Evolutionary conservation across 2,329 filamentous ascomycete genomes (phyloP).

Genomic region (Penicillium sp.): DNA sequence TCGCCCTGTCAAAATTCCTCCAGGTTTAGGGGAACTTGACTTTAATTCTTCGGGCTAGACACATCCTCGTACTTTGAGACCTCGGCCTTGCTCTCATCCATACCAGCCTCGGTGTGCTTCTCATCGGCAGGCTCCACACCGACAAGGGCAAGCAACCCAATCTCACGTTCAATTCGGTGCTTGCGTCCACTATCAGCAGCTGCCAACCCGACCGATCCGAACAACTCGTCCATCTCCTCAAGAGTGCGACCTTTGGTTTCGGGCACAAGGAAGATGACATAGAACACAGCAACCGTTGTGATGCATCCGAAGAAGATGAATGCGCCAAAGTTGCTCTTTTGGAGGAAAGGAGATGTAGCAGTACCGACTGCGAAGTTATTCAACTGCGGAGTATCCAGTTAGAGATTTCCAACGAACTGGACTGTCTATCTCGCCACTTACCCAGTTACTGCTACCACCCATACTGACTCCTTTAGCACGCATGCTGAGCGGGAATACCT

Average conservation of each 20-base stretch:
- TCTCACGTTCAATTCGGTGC: conserved; percentile 29
- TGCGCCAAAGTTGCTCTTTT: conserved; percentile 63
- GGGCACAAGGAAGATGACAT: conserved; percentile 31
- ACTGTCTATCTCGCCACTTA: conserved; percentile 11
- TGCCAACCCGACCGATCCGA: conserved; percentile 33
- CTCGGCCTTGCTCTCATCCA: conserved; percentile 5
- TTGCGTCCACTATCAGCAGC: conserved; percentile 28
- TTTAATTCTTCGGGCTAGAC: not conserved
- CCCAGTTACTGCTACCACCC: conserved; percentile 36
- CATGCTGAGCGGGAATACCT: conserved; percentile 70
- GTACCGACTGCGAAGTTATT: conserved; percentile 64
- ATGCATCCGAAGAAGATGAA: conserved; percentile 67
- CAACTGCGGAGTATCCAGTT: conserved; percentile 41
- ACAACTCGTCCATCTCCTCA: conserved; percentile 41
- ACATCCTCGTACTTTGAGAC: conserved; percentile 9
- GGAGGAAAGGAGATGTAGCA: conserved; percentile 66
- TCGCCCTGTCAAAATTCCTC: not conserved
- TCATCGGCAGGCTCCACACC: conserved; percentile 22
- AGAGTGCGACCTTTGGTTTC: conserved; percentile 39
- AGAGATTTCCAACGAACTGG: not conserved
- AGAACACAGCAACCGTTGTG: conserved; percentile 27
- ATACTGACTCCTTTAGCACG: conserved; percentile 55
- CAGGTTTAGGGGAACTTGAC: not conserved
- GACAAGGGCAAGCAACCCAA: conserved; percentile 29
- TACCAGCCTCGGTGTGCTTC: conserved; percentile 3